Base-by-base conservation (phyloP, 331 rosid genomes). In the Cydonia oblonga region DNA sequence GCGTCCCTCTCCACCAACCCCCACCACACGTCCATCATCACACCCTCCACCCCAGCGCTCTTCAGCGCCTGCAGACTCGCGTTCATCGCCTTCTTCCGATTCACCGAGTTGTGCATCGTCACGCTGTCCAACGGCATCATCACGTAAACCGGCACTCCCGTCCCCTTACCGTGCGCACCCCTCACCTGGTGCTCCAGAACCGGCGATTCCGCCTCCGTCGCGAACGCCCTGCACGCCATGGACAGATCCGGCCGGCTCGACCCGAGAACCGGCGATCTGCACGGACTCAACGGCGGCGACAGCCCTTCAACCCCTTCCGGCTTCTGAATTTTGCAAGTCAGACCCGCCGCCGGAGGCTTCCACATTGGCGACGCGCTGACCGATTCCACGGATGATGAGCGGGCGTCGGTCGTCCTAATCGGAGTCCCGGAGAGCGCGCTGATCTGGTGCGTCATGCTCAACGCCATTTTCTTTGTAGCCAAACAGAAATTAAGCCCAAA, bases 1-100 rank as follows among this genome's bases (percentile, higher is more conserved):
- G 73, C 26, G 4, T 91, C 97, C 18, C 88, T 80, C 88, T 95
- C 97, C 71, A 95, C 99, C 89, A 95, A 38, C 9, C 99, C 99
- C 99, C 99, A 95, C 99, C 99, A 95, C 73, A 95, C 97, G 54
- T 95, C 99, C 88, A 95, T 82, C 99, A 95, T 95, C 3, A 95
- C 64, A 10, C 99, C 97, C 72, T 95, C 96, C 5, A 89, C 99
- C 2, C 97, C 99, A 0, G 99, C 96, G 75, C 97, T 89, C 89
- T 81, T 91, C 84, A 95, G 42, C 68, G 97, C 97, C 66, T 84
- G 85, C 74, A 95, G 81, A 69, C 96, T 91, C 63, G 86, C 96
- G 76, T 87, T 88, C 91, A 95, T 78, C 77, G 99, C 97, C 79
- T 88, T 91, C 85, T 25, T 84, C 84, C 96, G 51, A 7, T 87